These are phyloP conservation scores for Rhizopus delemar DNA, from an alignment of 371 early-diverging fungal genomes.

Conservation along the genomic window DNA sequence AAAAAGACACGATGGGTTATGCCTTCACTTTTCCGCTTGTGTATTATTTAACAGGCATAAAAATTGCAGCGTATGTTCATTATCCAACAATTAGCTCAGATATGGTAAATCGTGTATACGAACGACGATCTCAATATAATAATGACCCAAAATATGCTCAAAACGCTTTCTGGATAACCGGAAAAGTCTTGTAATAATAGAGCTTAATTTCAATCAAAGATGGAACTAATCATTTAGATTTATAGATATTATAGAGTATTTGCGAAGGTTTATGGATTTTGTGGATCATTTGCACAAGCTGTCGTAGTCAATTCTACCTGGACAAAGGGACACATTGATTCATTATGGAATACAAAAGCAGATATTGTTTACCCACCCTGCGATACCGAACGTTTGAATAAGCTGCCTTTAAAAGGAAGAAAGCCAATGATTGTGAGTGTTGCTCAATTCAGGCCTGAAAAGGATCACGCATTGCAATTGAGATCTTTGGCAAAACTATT, in stretches of 20 bases:
- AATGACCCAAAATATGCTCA: slow-evolving; percentile 60
- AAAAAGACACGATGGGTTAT: slow-evolving; percentile 89
- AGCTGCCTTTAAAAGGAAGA: slow-evolving; percentile 52
- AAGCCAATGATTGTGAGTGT: slow-evolving; percentile 75
- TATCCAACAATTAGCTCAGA: slow-evolving; percentile 97
- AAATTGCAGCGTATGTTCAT: slow-evolving; percentile 88
- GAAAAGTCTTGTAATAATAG: slow-evolving; percentile 64
- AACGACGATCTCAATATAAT: slow-evolving; percentile 67
- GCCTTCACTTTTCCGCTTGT: slow-evolving; percentile 92
- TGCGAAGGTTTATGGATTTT: slow-evolving; percentile 72
- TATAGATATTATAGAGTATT: slow-evolving; percentile 74
- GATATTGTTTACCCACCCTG: slow-evolving; percentile 92
- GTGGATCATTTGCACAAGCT: slow-evolving; percentile 77
- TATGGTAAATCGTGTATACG: slow-evolving; percentile 82
- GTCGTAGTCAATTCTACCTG: slow-evolving; percentile 93
- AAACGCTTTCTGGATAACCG: slow-evolving; percentile 57
- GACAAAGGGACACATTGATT: slow-evolving; percentile 88
- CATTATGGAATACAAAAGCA: slow-evolving; percentile 70
- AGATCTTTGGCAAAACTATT: slow-evolving; percentile 64
- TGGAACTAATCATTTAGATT: neutral
- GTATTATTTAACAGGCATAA: slow-evolving; percentile 57
- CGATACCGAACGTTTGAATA: slow-evolving; percentile 69
- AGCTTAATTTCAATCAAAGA: neutral
- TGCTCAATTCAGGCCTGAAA: slow-evolving; percentile 96
- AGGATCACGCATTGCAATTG: slow-evolving; percentile 86